Evolutionary conservation across 257 asterid genomes (phyloP).

Genomic region (Solanum pimpinellifolium): DNA sequence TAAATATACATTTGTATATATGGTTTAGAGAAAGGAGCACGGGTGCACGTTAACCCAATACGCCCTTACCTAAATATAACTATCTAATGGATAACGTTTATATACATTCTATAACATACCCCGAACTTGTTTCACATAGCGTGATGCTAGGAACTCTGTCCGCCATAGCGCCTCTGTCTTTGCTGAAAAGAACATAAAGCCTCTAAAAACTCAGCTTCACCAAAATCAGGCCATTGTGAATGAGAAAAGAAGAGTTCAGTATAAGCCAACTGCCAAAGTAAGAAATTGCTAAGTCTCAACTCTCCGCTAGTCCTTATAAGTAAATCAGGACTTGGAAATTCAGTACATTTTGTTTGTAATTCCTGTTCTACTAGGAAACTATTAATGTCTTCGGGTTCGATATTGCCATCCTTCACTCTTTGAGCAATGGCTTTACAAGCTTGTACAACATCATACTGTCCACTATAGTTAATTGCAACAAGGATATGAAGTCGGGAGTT

Average conservation of each 20-base stretch:
- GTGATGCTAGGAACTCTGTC: neutral
- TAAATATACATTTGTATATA: neutral
- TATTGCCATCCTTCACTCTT: slow-evolving; percentile 42
- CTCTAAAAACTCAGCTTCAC: slow-evolving; percentile 36
- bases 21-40: neutral
- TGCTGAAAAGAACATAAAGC: slow-evolving; percentile 42
- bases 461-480: slow-evolving; percentile 45
- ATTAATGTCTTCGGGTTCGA: slow-evolving; percentile 33
- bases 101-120: neutral
- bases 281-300: slow-evolving; percentile 50
- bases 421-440: slow-evolving; percentile 31
- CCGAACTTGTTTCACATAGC: neutral
- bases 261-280: slow-evolving; percentile 65
- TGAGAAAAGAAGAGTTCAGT: slow-evolving; percentile 36
- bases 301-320: slow-evolving; percentile 66
- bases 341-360: slow-evolving; percentile 41
- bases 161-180: slow-evolving; percentile 50
- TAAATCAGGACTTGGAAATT: slow-evolving; percentile 44
- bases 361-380: slow-evolving; percentile 28
- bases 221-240: slow-evolving; percentile 57
- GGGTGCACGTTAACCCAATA: neutral
- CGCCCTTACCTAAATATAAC: neutral
- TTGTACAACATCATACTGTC: slow-evolving; percentile 34
- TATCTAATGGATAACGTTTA: neutral
- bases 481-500: slow-evolving; percentile 42